Evolutionary conservation across 2,329 filamentous ascomycete genomes (phyloP).

Genomic region (Diaporthe ilicicola): DNA sequence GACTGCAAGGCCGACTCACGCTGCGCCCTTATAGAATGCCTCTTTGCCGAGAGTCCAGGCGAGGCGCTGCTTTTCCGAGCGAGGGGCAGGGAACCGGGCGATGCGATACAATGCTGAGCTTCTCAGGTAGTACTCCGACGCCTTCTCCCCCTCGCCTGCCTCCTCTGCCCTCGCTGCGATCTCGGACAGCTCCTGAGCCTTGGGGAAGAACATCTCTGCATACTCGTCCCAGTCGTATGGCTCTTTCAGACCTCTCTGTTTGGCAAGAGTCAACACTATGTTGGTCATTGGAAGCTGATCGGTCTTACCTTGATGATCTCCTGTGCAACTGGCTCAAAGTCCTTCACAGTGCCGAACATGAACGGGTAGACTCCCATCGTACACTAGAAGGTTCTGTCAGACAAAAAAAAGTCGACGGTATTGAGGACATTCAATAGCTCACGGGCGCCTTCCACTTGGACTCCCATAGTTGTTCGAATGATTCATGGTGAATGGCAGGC

Average conservation of each 20-base stretch:
- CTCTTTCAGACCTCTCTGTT: slow-evolving; percentile 23
- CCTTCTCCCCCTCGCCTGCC: slow-evolving; percentile 58
- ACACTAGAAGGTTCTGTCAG: background rate
- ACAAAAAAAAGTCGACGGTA: background rate
- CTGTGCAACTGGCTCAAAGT: slow-evolving; percentile 75
- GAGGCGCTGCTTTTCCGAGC: slow-evolving; percentile 59
- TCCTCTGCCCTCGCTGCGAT: slow-evolving; percentile 60
- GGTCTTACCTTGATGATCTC: slow-evolving; percentile 57
- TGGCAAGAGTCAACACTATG: background rate
- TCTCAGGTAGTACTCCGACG: slow-evolving; percentile 67
- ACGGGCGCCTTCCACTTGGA: slow-evolving; percentile 79
- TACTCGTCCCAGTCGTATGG: slow-evolving; percentile 55
- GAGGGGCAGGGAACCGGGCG: slow-evolving; percentile 72
- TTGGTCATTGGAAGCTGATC: too few species aligned
- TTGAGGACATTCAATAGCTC: slow-evolving; percentile 38
- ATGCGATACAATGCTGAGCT: slow-evolving; percentile 79
- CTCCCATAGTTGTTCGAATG: slow-evolving; percentile 71
- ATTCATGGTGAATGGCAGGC: slow-evolving; percentile 25
- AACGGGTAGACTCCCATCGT: slow-evolving; percentile 61
- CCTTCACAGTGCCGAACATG: slow-evolving; percentile 73
- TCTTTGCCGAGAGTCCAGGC: slow-evolving; percentile 70
- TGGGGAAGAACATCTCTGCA: slow-evolving; percentile 69
- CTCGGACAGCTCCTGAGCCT: slow-evolving; percentile 63
- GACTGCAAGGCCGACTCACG: background rate
- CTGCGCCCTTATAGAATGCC: slow-evolving; percentile 68